Base-by-base conservation (phyloP, 805 yeast species). In the Wickerhamiella cacticola region DNA sequence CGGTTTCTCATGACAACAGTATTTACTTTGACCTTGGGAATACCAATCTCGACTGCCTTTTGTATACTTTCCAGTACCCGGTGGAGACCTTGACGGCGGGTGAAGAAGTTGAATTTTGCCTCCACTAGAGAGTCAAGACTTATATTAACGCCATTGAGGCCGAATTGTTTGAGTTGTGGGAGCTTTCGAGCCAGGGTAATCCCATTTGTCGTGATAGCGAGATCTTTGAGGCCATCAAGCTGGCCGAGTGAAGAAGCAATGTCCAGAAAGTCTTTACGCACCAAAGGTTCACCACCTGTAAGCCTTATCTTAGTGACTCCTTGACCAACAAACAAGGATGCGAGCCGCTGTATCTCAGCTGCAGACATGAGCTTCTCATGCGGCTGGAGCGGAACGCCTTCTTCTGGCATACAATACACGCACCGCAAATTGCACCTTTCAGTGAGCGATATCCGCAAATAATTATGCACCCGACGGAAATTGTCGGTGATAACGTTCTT, bases 271-370 rank as follows among this genome's bases (percentile, higher is more conserved):
- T 74, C 79, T 48, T 65, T 68, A 18, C 79, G 58, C 5, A 74
- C 74, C 0, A 77, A 72, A 0, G 79, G 79, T 56, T 74, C 79
- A 13, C 79, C 79, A 8, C 79, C 79, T 0, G 79, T 74, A 13
- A 74, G 60, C 42, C 79, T 56, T 18, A 74, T 69, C 55, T 74
- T 74, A 13, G 62, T 58, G n/a, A 74, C 77, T 1, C 79, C 79
- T 46, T 69, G 68, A 2, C 54, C 41, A 4, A 70, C 76, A 59
- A 74, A 74, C 2, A 72, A 53, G 33, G 53, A 34, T 1, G 77
- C 73, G 4, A 74, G 52, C 28, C 61, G 52, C 8, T 70, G 53
- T 38, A 74, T 73, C 54, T 74, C 78, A 29, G 63, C 65, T 0
- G 70, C 64, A 6, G 71, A 62, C 38, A 74, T 54, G 15, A 73